phyloP scores from a whole-genome alignment of 148 eudicot species.

The Hydrangea macrophylla region DNA sequence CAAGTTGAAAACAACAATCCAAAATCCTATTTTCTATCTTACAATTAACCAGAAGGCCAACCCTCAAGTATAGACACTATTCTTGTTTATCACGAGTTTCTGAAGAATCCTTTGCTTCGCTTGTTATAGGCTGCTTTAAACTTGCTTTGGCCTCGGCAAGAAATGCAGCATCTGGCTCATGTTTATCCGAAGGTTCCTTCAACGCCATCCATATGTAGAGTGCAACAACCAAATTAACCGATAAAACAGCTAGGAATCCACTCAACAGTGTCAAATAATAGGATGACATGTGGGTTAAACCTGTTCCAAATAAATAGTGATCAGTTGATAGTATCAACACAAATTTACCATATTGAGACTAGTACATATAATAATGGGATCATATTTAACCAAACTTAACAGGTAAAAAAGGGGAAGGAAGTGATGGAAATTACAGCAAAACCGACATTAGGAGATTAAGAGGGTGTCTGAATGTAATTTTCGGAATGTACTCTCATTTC shows the following conservation, averaged over 20 bases:
- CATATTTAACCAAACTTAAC: too few relatives aligned
- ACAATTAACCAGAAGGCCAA: not conserved
- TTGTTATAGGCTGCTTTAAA: constrained; percentile 35
- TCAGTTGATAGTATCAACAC: not conserved
- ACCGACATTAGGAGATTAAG: too few relatives aligned
- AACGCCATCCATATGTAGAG: constrained; percentile 72
- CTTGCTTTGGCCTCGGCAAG: constrained; percentile 60
- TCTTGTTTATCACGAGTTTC: constrained; percentile 33
- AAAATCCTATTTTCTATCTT: too few relatives aligned
- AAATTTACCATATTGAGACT: too few relatives aligned
- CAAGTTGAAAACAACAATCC: too few relatives aligned
- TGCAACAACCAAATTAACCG: constrained; percentile 76
- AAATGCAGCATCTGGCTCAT: constrained; percentile 66
- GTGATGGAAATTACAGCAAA: too few relatives aligned
- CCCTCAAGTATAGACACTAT: constrained; percentile 15
- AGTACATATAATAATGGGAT: too few relatives aligned
- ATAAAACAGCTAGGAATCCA: constrained; percentile 84
- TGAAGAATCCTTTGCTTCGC: constrained; percentile 27
- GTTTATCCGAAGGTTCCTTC: constrained; percentile 72
- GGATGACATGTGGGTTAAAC: constrained; percentile 52
- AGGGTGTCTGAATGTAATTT: too few relatives aligned
- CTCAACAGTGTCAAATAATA: constrained; percentile 61
- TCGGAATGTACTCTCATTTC: too few relatives aligned
- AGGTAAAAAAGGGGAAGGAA: too few relatives aligned
- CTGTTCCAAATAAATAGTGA: constrained; percentile 34